Evolutionary conservation across 2,329 filamentous ascomycete genomes (phyloP), one percentile per base, ranked within the genome.

Genomic region (Talaromyces sp.): DNA sequence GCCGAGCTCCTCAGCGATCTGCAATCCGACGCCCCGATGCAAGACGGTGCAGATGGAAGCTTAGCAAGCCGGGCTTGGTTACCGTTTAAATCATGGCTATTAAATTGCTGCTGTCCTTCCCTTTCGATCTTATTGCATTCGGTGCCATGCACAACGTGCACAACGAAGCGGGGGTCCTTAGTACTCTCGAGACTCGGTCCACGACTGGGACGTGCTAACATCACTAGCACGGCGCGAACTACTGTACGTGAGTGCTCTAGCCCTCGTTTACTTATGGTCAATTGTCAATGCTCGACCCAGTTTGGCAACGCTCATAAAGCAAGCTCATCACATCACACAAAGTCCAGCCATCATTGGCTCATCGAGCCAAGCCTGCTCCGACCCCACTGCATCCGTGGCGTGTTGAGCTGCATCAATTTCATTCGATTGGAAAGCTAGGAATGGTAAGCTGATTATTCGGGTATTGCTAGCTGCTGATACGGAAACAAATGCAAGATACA

Each of bases 261-360:
- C 56, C 55, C 24, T 51, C 43, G 54, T 54, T 56, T 5, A 24
- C 11, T 19, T 46, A 56, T 57, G 49, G 49, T 60, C 38, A 26
- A 14, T 58, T 27, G 27, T 56, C 26, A 52, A 53, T 14, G 54
- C 43, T 54, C 46, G 56, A 58, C 29, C 32, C 24, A 53, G 41
- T 56, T 49, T 62, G 41, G 56, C 56, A 51, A 17, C 53, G 51
- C 56, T 38, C 60, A 52, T 49, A 46, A 41, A 62, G 56, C 57
- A 62, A 59, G 60, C 35, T 62, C 60, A 54, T 62, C 60, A 62
- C 60, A 62, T 62, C 60, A 62, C 60, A 62, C 60, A 21, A 35
- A 13, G 46, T 11, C n/a, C 60, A 19, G 14, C 7, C 41, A 27
- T 56, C 24, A 62, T 62, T 62, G 57, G 60, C 24, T 59, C 26